Evolutionary conservation across 1,139 yeast species (phyloP), one percentile per base, ranked within the genome.

Genomic region (Yamadazyma dushanensis): DNA sequence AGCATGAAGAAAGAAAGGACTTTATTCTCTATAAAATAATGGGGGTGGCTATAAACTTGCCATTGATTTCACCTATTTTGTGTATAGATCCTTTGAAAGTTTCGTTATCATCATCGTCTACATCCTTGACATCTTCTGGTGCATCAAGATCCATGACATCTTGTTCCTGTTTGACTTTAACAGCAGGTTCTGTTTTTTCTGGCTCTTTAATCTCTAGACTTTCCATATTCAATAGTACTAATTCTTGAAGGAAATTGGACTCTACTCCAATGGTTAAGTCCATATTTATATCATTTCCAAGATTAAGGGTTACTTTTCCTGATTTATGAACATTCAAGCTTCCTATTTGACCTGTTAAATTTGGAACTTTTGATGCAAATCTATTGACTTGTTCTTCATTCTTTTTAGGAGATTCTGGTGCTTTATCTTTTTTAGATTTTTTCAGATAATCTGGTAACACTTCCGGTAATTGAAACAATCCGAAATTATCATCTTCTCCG

Each of bases 231-330:
- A 87, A 50, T n/a, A 78, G 66, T 7, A 83, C 80, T 16, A 87
- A 66, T 46, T 87, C 92, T 55, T 89, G 96, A 31, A 84, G 60
- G 49, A 87, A 83, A n/a, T 76, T 73, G 9, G 84, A 63, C 9
- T 80, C 75, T 2, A 84, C 79, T n/a, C 96, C 96, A 51, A 77
- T 74, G 5, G 81, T 69, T 8, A 88, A 79, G 42, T 82, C 84
- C 72, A 89, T 72, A 11, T 72, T 66, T 25, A 80, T 75, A 36
- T 63, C 66, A 38, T 81, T 76, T 8, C 96, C 96, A 37, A 89
- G 66, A 42, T 78, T 76, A 58, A 89, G 76, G 9, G 92, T 72
- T 26, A 88, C 62, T 53, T 76, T 84, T 5, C 97, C 97, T 1
- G 95, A 85, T 50, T 80, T 75, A 57, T 88, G 96, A 35, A 85